phyloP scores from a whole-genome alignment of 306 rosid genomes.

The Datisca glomerata region DNA sequence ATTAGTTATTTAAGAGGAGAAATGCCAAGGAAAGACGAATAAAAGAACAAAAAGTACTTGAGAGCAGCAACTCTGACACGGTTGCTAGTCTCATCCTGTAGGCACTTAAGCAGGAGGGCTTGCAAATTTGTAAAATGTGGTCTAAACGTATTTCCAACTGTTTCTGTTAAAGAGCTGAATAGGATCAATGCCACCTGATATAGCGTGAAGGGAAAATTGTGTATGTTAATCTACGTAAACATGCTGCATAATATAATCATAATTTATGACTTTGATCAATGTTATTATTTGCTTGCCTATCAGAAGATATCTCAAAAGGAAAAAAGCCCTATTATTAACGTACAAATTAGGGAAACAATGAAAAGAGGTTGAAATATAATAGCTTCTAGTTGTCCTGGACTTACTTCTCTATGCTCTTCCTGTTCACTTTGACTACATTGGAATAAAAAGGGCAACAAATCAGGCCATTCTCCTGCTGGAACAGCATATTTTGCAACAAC shows the following conservation, averaged over 20 bases:
- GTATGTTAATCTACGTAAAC: too few species aligned
- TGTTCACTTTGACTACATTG: slow-evolving; percentile 91
- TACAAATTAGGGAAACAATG: neutral
- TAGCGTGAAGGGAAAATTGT: too few species aligned
- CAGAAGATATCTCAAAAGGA: too few species aligned
- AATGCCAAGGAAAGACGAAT: neutral
- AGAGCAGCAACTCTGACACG: slow-evolving; percentile 96
- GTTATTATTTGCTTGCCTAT: too few species aligned
- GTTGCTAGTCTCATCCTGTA: slow-evolving; percentile 91
- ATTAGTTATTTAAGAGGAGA: slow-evolving; percentile 1
- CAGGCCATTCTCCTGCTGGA: slow-evolving; percentile 94
- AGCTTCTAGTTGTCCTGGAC: slow-evolving; percentile 6
- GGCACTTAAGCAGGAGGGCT: slow-evolving; percentile 84
- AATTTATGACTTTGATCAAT: too few species aligned
- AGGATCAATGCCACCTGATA: slow-evolving; percentile 87
- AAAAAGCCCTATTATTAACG: too few species aligned
- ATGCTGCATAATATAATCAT: too few species aligned
- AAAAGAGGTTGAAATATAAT: neutral
- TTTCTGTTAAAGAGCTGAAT: slow-evolving; percentile 96
- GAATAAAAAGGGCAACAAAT: slow-evolving; percentile 85
- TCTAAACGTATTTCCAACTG: slow-evolving; percentile 73
- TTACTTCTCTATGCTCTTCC: slow-evolving; percentile 93
- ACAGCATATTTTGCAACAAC: slow-evolving; percentile 85
- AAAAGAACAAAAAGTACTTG: slow-evolving; percentile 38
- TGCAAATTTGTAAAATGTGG: slow-evolving; percentile 85